These are phyloP conservation scores for Xylariaceae sp. DNA, from an alignment of 2,329 filamentous ascomycete species.

Conservation along the genomic window DNA sequence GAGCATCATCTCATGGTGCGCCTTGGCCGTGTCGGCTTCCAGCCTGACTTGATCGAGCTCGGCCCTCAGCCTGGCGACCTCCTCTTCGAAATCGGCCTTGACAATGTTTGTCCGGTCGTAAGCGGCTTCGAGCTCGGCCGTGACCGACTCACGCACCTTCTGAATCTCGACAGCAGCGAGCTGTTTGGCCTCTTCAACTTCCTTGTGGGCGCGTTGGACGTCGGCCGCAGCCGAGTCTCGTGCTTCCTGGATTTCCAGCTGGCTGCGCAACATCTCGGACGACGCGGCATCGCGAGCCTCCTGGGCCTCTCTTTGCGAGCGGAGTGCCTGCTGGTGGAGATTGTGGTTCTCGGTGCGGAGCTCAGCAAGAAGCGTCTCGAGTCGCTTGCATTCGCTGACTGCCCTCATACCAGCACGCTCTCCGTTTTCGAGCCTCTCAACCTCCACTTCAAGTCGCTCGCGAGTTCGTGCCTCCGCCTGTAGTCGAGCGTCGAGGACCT, in stretches of 20 bases:
- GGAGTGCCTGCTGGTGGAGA: slow-evolving; percentile 62
- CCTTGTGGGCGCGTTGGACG: slow-evolving; percentile 59
- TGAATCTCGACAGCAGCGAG: slow-evolving; percentile 74
- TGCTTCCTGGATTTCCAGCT: slow-evolving; percentile 12
- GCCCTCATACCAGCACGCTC: slow-evolving; percentile 62
- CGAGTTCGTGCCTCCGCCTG: slow-evolving; percentile 68
- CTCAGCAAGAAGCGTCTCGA: slow-evolving; percentile 51
- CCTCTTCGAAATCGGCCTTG: slow-evolving; percentile 74
- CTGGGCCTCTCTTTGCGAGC: slow-evolving; percentile 75
- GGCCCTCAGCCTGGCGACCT: slow-evolving; percentile 64
- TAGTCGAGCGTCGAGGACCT: slow-evolving; percentile 71
- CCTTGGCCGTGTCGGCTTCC: slow-evolving; percentile 75
- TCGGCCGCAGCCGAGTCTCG: slow-evolving; percentile 8
- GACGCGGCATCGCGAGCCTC: slow-evolving; percentile 76
- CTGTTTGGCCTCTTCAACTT: slow-evolving; percentile 79
- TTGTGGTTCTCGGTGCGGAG: slow-evolving; percentile 63
- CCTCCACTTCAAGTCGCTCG: slow-evolving; percentile 61
- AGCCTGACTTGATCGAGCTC: slow-evolving; percentile 74
- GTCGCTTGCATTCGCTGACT: slow-evolving; percentile 55
- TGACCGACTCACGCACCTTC: slow-evolving; percentile 70
- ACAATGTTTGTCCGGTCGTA: slow-evolving; percentile 82
- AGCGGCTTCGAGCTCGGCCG: slow-evolving; percentile 75
- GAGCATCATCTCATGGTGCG: slow-evolving; percentile 75
- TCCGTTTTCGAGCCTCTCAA: slow-evolving; percentile 58
- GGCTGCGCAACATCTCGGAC: slow-evolving; percentile 7